Evolutionary conservation across 371 early-diverging fungal genomes (phyloP).

Genomic region (Rhizomucor miehei): DNA sequence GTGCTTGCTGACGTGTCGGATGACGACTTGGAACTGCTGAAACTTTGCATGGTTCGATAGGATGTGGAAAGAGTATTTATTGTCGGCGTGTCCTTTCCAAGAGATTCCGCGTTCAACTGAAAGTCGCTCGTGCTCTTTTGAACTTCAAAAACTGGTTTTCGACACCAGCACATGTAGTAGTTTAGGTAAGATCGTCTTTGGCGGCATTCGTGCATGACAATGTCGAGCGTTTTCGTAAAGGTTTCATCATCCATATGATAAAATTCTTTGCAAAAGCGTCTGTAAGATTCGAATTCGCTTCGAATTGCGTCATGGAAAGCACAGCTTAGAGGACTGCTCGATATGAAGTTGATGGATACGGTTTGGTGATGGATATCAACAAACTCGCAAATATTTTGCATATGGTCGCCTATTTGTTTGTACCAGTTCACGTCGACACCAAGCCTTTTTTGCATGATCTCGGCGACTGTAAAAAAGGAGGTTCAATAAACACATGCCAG

Average conservation of each 20-base stretch:
- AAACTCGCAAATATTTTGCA: conserved; percentile 19
- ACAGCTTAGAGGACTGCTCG: conserved; percentile 16
- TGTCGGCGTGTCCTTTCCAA: too few relatives aligned
- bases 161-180: conserved; percentile 37
- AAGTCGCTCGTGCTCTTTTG: not conserved
- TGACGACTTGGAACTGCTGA: too few relatives aligned
- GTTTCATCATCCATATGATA: conserved; percentile 3
- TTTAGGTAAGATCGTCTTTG: conserved; percentile 22
- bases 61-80: too few relatives aligned
- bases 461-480: conserved; percentile 15
- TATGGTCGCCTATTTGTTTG: conserved; percentile 14
- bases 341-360: conserved; percentile 14
- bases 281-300: conserved; percentile 15
- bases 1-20: too few relatives aligned
- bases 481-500: not conserved
- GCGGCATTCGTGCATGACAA: conserved; percentile 13
- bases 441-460: conserved; percentile 13
- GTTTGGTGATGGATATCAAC: conserved; percentile 32
- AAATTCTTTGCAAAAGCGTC: conserved; percentile 4
- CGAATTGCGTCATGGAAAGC: conserved; percentile 12
- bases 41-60: too few relatives aligned
- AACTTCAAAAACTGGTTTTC: conserved; percentile 26
- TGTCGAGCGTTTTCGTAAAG: not conserved
- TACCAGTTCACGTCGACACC: conserved; percentile 29
- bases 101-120: too few relatives aligned